phyloP scores from a whole-genome alignment of 495 filamentous ascomycete species.

The Aspergillus nanangensis region DNA sequence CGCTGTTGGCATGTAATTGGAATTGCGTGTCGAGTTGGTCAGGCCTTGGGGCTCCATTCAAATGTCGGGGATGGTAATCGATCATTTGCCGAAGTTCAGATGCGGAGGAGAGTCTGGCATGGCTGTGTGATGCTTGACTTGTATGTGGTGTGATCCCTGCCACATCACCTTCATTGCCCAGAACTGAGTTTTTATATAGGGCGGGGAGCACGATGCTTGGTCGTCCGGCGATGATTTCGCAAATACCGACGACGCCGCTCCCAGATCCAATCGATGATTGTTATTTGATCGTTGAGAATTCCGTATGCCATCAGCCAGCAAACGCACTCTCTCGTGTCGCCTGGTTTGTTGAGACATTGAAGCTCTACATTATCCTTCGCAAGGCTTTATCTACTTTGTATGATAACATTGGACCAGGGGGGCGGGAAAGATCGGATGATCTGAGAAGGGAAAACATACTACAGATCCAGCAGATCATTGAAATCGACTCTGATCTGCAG shows the following conservation, averaged over 20 bases:
- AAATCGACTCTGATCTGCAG: constrained; percentile 6
- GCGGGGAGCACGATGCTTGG: constrained; percentile 30
- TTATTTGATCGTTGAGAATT: not conserved
- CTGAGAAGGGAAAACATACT: not conserved
- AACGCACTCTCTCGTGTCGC: constrained; percentile 7
- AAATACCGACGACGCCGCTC: not conserved
- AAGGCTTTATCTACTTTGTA: constrained; percentile 11
- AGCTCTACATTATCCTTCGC: constrained; percentile 18
- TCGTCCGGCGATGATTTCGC: constrained; percentile 23
- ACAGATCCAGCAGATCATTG: constrained; percentile 3
- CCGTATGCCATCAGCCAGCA: not conserved
- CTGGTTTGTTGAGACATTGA: constrained; percentile 21
- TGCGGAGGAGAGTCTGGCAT: constrained; percentile 35
- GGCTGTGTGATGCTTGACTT: constrained; percentile 37
- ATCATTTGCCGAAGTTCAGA: constrained; percentile 27
- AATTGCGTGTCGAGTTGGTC: constrained; percentile 30
- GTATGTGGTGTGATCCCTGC: constrained; percentile 11
- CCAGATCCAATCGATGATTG: constrained; percentile 6
- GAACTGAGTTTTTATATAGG: too few relatives aligned
- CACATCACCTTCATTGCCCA: too few relatives aligned
- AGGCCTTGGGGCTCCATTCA: constrained; percentile 31
- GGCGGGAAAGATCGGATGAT: not conserved
- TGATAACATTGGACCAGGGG: not conserved
- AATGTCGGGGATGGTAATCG: constrained; percentile 6
- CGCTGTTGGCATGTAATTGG: constrained; percentile 39